A percentile compares a stretch with the other conserved stretches of the same genome.
Conservation (phyloP, 495 filamentous ascomycete genomes). For the Penicillium simplicissimum region DNA sequence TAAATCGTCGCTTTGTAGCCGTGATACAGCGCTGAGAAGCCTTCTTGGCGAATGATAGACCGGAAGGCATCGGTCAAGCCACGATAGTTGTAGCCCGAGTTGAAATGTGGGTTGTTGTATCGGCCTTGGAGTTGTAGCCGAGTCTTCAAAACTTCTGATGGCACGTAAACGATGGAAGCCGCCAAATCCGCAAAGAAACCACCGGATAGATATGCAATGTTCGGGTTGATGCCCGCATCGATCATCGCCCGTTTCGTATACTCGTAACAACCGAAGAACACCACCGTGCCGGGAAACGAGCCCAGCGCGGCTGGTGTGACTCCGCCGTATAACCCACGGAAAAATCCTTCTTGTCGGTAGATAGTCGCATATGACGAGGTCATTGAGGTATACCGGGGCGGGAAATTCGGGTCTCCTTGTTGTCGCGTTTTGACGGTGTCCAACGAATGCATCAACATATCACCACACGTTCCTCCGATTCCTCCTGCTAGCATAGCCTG, state of each 20-base stretch:
- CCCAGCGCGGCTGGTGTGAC: slow-evolving; percentile 86
- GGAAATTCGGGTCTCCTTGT: slow-evolving; percentile 90
- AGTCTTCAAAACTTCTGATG: slow-evolving; percentile 95
- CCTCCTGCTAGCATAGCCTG: slow-evolving; percentile 96
- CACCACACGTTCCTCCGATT: slow-evolving; percentile 84
- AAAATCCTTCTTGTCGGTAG: slow-evolving; percentile 85
- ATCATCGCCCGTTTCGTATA: slow-evolving; percentile 89
- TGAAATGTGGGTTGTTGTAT: slow-evolving; percentile 90
- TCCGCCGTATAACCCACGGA: slow-evolving; percentile 88
- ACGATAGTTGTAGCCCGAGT: slow-evolving; percentile 92
- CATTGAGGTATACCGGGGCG: slow-evolving; percentile 87
- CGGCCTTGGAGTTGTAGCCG: slow-evolving; percentile 91
- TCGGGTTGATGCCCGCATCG: slow-evolving; percentile 74
- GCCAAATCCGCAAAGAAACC: slow-evolving; percentile 91
- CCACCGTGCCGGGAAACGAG: slow-evolving; percentile 89
- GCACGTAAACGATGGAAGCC: slow-evolving; percentile 90
- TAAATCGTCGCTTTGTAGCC: slow-evolving; percentile 93
- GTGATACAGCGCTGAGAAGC: slow-evolving; percentile 81
- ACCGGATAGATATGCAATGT: slow-evolving; percentile 79
- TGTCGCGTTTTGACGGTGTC: slow-evolving; percentile 99
- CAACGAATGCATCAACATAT: slow-evolving; percentile 98
- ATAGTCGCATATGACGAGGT: slow-evolving; percentile 89
- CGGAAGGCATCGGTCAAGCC: slow-evolving; percentile 74
- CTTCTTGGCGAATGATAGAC: slow-evolving; percentile 82
- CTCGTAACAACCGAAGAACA: slow-evolving; percentile 97